Conservation (phyloP, 306 rosid species). For the Delonix regia region DNA sequence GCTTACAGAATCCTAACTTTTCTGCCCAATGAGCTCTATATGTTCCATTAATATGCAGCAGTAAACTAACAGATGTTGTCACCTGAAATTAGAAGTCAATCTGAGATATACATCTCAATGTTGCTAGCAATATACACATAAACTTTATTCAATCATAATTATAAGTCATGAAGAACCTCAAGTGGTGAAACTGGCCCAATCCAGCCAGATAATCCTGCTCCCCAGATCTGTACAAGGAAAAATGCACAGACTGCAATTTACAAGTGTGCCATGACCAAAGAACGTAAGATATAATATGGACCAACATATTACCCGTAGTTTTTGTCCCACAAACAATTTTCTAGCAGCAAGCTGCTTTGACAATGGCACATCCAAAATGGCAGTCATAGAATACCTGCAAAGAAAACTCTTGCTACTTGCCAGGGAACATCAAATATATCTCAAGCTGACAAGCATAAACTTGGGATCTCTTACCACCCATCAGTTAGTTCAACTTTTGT, state of each 20-base stretch:
- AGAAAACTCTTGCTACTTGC: slow-evolving; percentile 34
- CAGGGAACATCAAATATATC: slow-evolving; percentile 36
- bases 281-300: slow-evolving; percentile 13
- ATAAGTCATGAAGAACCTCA: slow-evolving; percentile 61
- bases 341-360: slow-evolving; percentile 70
- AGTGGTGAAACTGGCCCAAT: slow-evolving; percentile 78
- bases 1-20: slow-evolving; percentile 84
- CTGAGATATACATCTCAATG: slow-evolving; percentile 32
- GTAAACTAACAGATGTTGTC: slow-evolving; percentile 56
- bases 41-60: slow-evolving; percentile 89
- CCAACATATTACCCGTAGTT: slow-evolving; percentile 68
- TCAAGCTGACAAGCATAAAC: slow-evolving; percentile 11
- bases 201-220: slow-evolving; percentile 87
- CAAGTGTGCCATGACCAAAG: slow-evolving; percentile 15
- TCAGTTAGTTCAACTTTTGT: slow-evolving; percentile 79
- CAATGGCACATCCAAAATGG: slow-evolving; percentile 71
- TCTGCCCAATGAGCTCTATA: slow-evolving; percentile 92
- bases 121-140: slow-evolving; percentile 19
- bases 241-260: slow-evolving; percentile 32
- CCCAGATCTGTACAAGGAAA: slow-evolving; percentile 72
- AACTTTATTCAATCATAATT: slow-evolving; percentile 13
- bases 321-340: slow-evolving; percentile 88
- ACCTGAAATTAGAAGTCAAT: slow-evolving; percentile 61
- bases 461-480: slow-evolving; percentile 58
- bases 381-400: slow-evolving; percentile 81